Evolutionary conservation across 2,329 filamentous ascomycete genomes (phyloP), one percentile per base, ranked within the genome.

Genomic region (Ciborinia camelliae): DNA sequence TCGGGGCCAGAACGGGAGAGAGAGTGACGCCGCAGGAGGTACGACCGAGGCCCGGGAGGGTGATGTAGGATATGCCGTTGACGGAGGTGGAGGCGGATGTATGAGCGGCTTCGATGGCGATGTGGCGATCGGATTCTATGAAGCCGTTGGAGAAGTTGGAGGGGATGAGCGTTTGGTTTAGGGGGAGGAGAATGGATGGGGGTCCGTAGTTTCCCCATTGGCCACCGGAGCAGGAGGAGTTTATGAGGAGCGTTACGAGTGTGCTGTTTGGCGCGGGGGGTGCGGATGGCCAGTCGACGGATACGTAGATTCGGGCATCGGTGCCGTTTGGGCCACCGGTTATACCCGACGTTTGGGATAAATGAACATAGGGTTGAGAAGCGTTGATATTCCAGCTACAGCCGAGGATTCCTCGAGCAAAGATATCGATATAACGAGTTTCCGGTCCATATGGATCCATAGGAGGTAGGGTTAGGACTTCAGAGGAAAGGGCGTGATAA

Each of bases 361-460:
- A 77, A 55, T 77, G 77, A 3, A 89, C 74, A 77, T 83, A 88
- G 1, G 80, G 69, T 15, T 79, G 74, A 53, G 77, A 77, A 1
- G 81, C 75, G 0, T 79, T 76, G n/a, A 84, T 79, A 5, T 74
- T 78, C 80, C 84, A 88, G 55, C 79, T 74, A 66, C 86, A 84
- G 9, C 78, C 76, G 2, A 61, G 41, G 0, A 80, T 81, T 18
- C 87, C 86, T 3, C 85, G 81, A 8, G 81, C 82, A 70, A 85
- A 90, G 35, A 90, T 77, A 28, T 90, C 87, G 62, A 90, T 84
- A 79, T 83, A 89, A 47, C 86, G 80, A 0, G 77, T 80, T 1
- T 74, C 71, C 0, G 81, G 79, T 1, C 85, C 84, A 64, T 87
- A 89, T 0, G 81, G 83, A 66, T 85, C 85, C 65, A 90, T 78